Conservation (phyloP, 2,329 filamentous ascomycete genomes). For the Hypocrella siamensis region DNA sequence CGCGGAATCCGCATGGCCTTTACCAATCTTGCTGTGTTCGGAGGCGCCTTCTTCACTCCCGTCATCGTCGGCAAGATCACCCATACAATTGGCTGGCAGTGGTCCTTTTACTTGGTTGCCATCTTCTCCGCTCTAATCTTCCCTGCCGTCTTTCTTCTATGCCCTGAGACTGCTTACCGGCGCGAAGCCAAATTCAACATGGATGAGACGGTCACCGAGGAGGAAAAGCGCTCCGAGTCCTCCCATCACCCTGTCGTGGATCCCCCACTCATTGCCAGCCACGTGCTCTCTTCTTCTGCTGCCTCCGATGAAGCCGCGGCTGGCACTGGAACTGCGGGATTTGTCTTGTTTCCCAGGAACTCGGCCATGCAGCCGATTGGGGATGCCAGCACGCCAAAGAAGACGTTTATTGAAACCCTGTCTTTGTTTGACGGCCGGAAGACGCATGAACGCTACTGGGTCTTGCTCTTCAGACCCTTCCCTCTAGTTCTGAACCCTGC, state of each 20-base stretch:
- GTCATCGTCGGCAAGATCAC: constrained; percentile 86
- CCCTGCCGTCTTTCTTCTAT: constrained; percentile 58
- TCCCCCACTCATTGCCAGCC: too few relatives aligned
- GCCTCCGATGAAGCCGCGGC: neutral
- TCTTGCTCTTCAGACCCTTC: constrained; percentile 55
- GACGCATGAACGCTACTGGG: constrained; percentile 57
- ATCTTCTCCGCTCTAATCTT: constrained; percentile 65
- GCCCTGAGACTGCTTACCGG: constrained; percentile 70
- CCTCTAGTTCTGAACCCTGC: constrained; percentile 73
- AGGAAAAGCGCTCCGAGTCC: constrained; percentile 7
- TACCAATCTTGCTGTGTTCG: constrained; percentile 41
- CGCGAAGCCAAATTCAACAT: constrained; percentile 52
- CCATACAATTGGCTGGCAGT: constrained; percentile 58
- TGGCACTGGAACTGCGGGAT: constrained; percentile 6
- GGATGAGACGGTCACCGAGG: constrained; percentile 16
- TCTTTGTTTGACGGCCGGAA: constrained; percentile 69
- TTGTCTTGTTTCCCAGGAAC: constrained; percentile 17
- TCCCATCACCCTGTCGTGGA: constrained; percentile 1
- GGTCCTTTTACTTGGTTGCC: constrained; percentile 77
- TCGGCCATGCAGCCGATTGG: constrained; percentile 18
- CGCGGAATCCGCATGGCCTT: constrained; percentile 80
- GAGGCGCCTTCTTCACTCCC: constrained; percentile 52
- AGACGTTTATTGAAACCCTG: constrained; percentile 45
- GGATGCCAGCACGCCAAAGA: constrained; percentile 25
- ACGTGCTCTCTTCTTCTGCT: neutral